These are phyloP conservation scores for Aspergillus melleus DNA, from an alignment of 2,329 filamentous ascomycete species.

Conservation along the genomic window DNA sequence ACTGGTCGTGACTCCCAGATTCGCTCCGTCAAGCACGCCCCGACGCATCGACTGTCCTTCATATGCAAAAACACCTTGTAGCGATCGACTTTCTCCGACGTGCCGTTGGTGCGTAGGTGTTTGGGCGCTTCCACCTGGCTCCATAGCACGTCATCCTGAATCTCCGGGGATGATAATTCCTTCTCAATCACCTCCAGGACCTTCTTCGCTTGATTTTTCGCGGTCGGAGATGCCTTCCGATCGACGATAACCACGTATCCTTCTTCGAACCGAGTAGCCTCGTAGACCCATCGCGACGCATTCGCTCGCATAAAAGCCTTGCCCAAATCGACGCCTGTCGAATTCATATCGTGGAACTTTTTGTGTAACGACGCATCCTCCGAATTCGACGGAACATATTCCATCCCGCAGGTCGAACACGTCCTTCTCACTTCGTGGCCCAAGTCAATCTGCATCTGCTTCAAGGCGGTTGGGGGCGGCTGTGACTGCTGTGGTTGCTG, in stretches of 20 bases:
- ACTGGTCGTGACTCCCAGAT: constrained; percentile 59
- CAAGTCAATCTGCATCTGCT: constrained; percentile 63
- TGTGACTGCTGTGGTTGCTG: constrained; percentile 26
- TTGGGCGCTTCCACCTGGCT: constrained; percentile 46
- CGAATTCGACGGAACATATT: constrained; percentile 61
- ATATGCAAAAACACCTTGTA: constrained; percentile 65
- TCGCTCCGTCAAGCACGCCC: constrained; percentile 61
- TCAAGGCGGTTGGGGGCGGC: constrained; percentile 39
- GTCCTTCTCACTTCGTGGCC: constrained; percentile 57
- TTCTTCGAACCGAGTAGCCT: constrained; percentile 48
- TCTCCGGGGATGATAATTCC: constrained; percentile 62
- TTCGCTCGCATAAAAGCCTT: constrained; percentile 57
- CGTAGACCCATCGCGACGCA: constrained; percentile 53
- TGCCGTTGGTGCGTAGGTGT: constrained; percentile 32
- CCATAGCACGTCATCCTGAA: constrained; percentile 60
- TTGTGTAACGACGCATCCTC: constrained; percentile 64
- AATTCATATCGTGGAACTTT: constrained; percentile 63
- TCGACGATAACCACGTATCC: constrained; percentile 61
- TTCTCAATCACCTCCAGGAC: constrained; percentile 63
- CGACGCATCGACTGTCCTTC: constrained; percentile 61
- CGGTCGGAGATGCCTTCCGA: constrained; percentile 52
- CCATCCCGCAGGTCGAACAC: constrained; percentile 65
- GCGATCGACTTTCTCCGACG: constrained; percentile 45
- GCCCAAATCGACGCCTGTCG: constrained; percentile 61
- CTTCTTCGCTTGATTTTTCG: constrained; percentile 55